Base-by-base conservation (phyloP, 352 stramenopile species). In the Globisporangium cederbergense region DNA sequence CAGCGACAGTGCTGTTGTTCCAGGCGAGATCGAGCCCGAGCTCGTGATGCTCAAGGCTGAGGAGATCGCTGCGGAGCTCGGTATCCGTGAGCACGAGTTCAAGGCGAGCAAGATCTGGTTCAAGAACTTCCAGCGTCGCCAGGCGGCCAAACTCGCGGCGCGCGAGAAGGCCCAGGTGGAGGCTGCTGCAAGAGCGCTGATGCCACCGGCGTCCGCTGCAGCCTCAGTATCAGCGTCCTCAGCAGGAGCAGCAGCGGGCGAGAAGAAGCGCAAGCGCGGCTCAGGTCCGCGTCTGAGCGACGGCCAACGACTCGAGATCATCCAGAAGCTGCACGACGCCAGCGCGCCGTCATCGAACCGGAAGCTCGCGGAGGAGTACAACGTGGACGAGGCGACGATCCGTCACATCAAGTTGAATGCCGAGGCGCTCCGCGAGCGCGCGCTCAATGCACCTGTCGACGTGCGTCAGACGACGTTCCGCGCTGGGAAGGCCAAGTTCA, bases 351-450 rank as follows among this genome's bases (percentile, higher is more conserved):
- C 47, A 14, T 68, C 62, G 47, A 68, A 63, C 54, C 53, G 62
- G 9, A 62, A 63, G 20, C 46, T 68, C 34, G 62, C 62, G 14
- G 54, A 51, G 18, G 40, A 47, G 20, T 68, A 47, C 54, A 58
- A 30, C 16, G 56, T 68, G 54, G 56, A 68, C 22, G 63, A 68
- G 43, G 57, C 55, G 8, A 64, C 55, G 63, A 64, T 64, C 13
- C 62, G 62, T 42, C 62, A 62, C 43, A 47, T 67, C 43, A 62
- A 67, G 56, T 14, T 56, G 43, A 67, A 67, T 45, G 45, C 62
- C 2, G 42, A 25, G 9, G 30, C 42, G 20, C 60, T 67, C 11
- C 11, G 28, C 5, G 20, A 51, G 3, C 62, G 62, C 43, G 53
- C 62, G 8, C 43, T 47, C 11, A 67, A 53, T 16, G 22, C 51